phyloP scores from a whole-genome alignment of 1,284 basidiomycete species.

The Rhizopogon hawkerae region DNA sequence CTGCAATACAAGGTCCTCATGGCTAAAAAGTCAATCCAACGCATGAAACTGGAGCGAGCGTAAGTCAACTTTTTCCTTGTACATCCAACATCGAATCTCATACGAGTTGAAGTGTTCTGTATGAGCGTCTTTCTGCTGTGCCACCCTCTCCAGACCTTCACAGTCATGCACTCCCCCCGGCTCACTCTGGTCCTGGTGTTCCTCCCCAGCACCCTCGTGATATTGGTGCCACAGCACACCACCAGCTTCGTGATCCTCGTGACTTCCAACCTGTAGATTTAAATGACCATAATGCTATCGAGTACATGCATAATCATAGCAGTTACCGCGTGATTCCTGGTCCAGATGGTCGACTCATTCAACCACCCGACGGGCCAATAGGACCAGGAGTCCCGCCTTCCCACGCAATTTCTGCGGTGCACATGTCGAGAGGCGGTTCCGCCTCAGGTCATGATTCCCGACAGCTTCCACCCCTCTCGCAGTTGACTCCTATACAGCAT shows the following conservation, averaged over 20 bases:
- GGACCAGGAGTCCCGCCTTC: conserved; percentile 35
- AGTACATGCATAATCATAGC: conserved; percentile 40
- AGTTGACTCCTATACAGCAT: conserved; percentile 35
- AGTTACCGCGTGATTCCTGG: conserved; percentile 36
- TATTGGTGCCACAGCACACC: conserved; percentile 26
- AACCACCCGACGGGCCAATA: conserved; percentile 36
- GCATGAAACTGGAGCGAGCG: conserved; percentile 86
- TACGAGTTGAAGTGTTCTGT: conserved; percentile 50
- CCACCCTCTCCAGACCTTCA: conserved; percentile 46
- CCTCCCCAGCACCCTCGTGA: conserved; percentile 29
- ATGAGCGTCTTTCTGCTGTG: conserved; percentile 61
- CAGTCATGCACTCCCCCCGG: conserved; percentile 32
- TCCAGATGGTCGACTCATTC: conserved; percentile 40
- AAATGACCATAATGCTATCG: conserved; percentile 36
- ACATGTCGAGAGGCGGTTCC: conserved; percentile 30
- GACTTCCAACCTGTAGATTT: conserved; percentile 24
- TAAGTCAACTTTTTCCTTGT: conserved; percentile 38
- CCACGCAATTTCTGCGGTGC: conserved; percentile 28
- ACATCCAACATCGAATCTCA: conserved; percentile 16
- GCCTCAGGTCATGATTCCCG: conserved; percentile 35
- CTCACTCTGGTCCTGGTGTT: conserved; percentile 28
- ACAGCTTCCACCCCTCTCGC: conserved; percentile 42
- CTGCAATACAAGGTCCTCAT: conserved; percentile 73
- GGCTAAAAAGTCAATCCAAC: conserved; percentile 78
- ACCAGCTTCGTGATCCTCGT: conserved; percentile 36